A percentile compares a stretch with the other conserved stretches of the same genome.
These are phyloP conservation scores for Geranium brycei DNA, from an alignment of 345 rosid species.

Conservation along the genomic window DNA sequence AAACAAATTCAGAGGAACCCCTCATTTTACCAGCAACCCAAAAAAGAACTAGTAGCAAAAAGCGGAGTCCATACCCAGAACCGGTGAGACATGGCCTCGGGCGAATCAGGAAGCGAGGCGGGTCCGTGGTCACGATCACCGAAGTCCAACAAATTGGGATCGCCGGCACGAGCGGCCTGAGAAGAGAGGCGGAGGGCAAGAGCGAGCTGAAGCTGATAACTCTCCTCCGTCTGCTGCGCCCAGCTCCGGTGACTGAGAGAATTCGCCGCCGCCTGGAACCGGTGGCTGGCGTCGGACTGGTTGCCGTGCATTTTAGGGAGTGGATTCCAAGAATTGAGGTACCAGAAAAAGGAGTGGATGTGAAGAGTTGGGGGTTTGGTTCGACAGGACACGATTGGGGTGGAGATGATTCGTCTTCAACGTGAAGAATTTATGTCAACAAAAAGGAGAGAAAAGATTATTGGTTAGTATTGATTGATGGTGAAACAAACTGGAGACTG, in stretches of 20 bases:
- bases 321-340: too few species aligned
- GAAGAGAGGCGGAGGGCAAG: slow-evolving; percentile 37
- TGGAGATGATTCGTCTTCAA: too few species aligned
- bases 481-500: too few species aligned
- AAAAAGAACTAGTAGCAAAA: neutral
- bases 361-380: too few species aligned
- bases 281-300: neutral
- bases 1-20: neutral
- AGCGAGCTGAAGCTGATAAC: slow-evolving; percentile 48
- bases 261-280: neutral
- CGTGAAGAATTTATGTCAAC: too few species aligned
- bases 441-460: too few species aligned
- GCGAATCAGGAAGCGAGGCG: slow-evolving; percentile 13
- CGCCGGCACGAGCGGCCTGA: slow-evolving; percentile 32
- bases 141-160: slow-evolving; percentile 37
- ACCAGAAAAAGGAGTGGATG: too few species aligned
- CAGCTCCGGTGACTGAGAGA: slow-evolving; percentile 17
- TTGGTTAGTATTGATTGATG: too few species aligned
- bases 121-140: slow-evolving; percentile 9
- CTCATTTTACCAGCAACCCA: neutral
- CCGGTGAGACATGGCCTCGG: slow-evolving; percentile 34
- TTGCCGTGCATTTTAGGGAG: neutral
- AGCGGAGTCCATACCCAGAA: slow-evolving; percentile 30
- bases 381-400: too few species aligned
- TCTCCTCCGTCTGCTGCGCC: slow-evolving; percentile 52